phyloP scores from a whole-genome alignment of 768 basidiomycete species.

The Sutorius australiensis region DNA sequence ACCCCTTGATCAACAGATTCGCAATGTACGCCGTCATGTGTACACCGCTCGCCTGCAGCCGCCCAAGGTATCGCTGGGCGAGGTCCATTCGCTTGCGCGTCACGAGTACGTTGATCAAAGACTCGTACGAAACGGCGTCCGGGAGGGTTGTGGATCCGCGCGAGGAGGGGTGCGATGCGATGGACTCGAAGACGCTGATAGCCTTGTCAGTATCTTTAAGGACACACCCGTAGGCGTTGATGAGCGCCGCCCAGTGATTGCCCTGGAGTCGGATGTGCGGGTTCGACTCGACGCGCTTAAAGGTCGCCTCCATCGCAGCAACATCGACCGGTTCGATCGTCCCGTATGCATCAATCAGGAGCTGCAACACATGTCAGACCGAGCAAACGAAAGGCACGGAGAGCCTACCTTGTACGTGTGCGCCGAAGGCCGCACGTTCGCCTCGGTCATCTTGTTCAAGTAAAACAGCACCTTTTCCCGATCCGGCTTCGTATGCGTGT shows the following conservation, averaged over 20 bases:
- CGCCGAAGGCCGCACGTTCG: slow-evolving; percentile 67
- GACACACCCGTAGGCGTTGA: slow-evolving; percentile 85
- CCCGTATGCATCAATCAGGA: slow-evolving; percentile 88
- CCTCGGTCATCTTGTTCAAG: slow-evolving; percentile 59
- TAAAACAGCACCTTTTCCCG: slow-evolving; percentile 73
- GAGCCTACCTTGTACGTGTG: slow-evolving; percentile 87
- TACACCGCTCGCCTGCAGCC: slow-evolving; percentile 59
- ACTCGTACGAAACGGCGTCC: slow-evolving; percentile 87
- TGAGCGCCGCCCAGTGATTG: slow-evolving; percentile 77
- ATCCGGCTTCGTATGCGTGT: slow-evolving; percentile 86
- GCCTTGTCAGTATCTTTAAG: slow-evolving; percentile 75
- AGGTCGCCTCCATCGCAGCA: slow-evolving; percentile 65
- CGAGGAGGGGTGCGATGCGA: slow-evolving; percentile 52
- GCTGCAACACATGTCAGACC: slow-evolving; percentile 36
- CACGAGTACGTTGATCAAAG: slow-evolving; percentile 82
- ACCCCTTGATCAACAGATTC: slow-evolving; percentile 59
- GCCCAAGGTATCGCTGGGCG: slow-evolving; percentile 60
- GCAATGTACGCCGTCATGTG: slow-evolving; percentile 95
- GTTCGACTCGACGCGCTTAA: slow-evolving; percentile 51
- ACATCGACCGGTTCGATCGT: slow-evolving; percentile 80
- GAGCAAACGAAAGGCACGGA: not conserved
- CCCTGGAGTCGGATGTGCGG: slow-evolving; percentile 38
- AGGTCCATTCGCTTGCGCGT: slow-evolving; percentile 76
- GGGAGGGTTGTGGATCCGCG: slow-evolving; percentile 38
- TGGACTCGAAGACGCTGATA: slow-evolving; percentile 70